phyloP scores from a whole-genome alignment of 139 green algal genomes.

The Asterochloris erici region DNA sequence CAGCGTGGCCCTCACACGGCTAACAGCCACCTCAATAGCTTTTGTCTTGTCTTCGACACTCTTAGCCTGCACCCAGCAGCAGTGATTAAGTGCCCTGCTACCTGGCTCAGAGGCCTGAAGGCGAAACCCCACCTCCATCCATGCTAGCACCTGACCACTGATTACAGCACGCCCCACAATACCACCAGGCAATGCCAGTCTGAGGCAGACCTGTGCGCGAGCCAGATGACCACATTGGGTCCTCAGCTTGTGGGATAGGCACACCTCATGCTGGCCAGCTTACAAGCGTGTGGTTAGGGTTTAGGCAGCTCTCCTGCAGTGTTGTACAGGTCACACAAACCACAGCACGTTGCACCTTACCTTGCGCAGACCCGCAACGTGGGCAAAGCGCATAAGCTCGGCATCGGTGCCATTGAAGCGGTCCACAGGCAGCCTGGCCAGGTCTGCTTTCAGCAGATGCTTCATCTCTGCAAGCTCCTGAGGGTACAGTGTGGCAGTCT shows the following conservation, averaged over 20 bases:
- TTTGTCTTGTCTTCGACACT: constrained; percentile 18
- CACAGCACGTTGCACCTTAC: background rate
- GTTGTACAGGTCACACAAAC: too few species aligned
- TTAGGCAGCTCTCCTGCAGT: too few species aligned
- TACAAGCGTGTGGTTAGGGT: too few species aligned
- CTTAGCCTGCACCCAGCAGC: constrained; percentile 19
- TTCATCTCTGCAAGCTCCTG: constrained; percentile 42
- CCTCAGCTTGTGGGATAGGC: too few species aligned
- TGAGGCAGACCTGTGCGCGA: too few species aligned
- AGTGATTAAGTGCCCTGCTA: background rate
- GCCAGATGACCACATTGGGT: too few species aligned
- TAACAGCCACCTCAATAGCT: constrained; percentile 13
- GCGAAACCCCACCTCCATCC: too few species aligned
- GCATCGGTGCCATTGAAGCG: constrained; percentile 33
- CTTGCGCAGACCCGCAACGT: constrained; percentile 29
- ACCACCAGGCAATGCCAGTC: too few species aligned
- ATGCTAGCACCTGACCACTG: too few species aligned
- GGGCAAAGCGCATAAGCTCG: constrained; percentile 46
- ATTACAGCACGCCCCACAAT: too few species aligned
- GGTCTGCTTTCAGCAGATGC: constrained; percentile 35
- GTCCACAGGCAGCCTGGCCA: constrained; percentile 17
- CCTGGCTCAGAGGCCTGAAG: too few species aligned
- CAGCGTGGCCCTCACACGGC: constrained; percentile 7
- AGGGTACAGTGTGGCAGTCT: constrained; percentile 26
- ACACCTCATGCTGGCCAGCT: too few species aligned